Conservation (phyloP, 1,284 basidiomycete species). For the Puccinia hordei region DNA sequence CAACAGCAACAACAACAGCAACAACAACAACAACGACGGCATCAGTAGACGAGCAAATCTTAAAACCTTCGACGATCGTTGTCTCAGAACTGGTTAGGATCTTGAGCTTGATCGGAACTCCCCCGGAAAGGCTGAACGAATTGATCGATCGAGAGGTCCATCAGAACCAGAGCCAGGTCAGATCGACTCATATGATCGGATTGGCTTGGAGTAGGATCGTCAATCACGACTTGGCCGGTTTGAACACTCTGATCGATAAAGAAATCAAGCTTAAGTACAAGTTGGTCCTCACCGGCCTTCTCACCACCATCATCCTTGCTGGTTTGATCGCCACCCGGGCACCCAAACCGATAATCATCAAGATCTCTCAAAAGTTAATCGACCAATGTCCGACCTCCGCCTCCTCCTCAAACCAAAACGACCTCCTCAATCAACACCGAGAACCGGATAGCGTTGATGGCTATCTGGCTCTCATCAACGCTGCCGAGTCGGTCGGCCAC, state of each 20-base stretch:
- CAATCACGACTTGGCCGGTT: slow-evolving; percentile 21
- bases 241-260: slow-evolving; percentile 24
- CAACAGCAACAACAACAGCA: not conserved
- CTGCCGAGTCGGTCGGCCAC: slow-evolving; percentile 26
- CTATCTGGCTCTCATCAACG: slow-evolving; percentile 19
- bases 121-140: not conserved
- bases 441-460: slow-evolving; percentile 5
- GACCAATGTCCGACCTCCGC: slow-evolving; percentile 31
- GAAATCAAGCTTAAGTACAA: slow-evolving; percentile 39
- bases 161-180: not conserved
- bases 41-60: no score
- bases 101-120: slow-evolving; percentile 9
- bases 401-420: no score
- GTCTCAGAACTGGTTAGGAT: slow-evolving; percentile 37
- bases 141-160: slow-evolving; percentile 22
- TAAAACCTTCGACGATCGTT: slow-evolving; percentile 28
- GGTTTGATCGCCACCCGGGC: slow-evolving; percentile 27
- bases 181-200: slow-evolving; percentile 35
- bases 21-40: not conserved
- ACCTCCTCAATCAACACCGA: not conserved
- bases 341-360: slow-evolving; percentile 38
- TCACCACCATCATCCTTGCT: slow-evolving; percentile 29
- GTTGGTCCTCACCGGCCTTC: slow-evolving; percentile 38
- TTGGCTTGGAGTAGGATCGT: slow-evolving; percentile 37
- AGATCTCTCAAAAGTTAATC: slow-evolving; percentile 39